phyloP scores from a whole-genome alignment of 257 asterid genomes.

The Thymus mandschuricus region DNA sequence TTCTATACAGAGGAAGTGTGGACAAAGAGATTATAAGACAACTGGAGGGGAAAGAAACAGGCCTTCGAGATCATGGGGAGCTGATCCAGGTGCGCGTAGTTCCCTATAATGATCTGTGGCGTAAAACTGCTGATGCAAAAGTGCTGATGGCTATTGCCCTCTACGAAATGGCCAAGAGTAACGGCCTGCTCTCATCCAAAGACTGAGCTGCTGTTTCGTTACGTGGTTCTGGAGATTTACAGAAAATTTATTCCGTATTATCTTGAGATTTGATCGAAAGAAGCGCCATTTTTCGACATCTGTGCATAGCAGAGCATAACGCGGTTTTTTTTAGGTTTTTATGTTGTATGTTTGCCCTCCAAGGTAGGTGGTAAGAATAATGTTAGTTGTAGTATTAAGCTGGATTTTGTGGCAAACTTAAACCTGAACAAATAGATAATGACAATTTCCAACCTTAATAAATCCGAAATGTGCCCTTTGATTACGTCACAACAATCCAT shows the following conservation, averaged over 20 bases:
- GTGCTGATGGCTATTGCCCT: slow-evolving; percentile 73
- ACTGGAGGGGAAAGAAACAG: slow-evolving; percentile 81
- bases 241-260: background rate
- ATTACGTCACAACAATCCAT: too few species aligned
- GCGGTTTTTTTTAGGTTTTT: background rate
- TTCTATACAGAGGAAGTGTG: slow-evolving; percentile 71
- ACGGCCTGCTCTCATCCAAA: slow-evolving; percentile 52
- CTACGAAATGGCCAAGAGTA: slow-evolving; percentile 86
- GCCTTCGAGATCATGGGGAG: slow-evolving; percentile 86
- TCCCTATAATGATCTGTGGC: slow-evolving; percentile 79
- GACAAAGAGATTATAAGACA: slow-evolving; percentile 60
- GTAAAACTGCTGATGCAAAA: slow-evolving; percentile 85
- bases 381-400: background rate
- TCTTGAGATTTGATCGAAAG: background rate
- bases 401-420: too few species aligned
- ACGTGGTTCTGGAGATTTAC: background rate
- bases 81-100: slow-evolving; percentile 77
- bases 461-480: too few species aligned
- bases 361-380: background rate
- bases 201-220: slow-evolving; percentile 25
- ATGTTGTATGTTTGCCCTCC: too few species aligned
- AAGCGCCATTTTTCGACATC: background rate
- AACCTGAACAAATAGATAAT: too few species aligned
- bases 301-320: background rate
- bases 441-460: too few species aligned